phyloP scores from a whole-genome alignment of 768 basidiomycete genomes.

The Naganishia onofrii region DNA sequence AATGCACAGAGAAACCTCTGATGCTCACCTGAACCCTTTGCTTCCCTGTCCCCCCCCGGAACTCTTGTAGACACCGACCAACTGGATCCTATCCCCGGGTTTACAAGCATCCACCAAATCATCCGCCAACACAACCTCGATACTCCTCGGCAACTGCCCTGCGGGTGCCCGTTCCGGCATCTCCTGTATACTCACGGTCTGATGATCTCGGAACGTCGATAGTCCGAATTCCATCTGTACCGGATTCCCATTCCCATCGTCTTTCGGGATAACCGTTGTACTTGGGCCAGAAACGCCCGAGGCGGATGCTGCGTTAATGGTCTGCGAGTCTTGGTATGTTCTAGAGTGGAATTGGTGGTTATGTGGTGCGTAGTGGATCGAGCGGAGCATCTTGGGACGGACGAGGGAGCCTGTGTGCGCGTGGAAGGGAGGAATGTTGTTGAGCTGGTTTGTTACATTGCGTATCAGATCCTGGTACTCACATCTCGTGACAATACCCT shows the following conservation, averaged over 20 bases:
- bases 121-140: constrained; percentile 92
- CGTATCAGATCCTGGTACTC: constrained; percentile 30
- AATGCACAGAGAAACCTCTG: constrained; percentile 15
- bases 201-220: constrained; percentile 90
- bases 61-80: constrained; percentile 92
- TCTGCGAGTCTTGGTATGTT: constrained; percentile 82
- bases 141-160: constrained; percentile 91
- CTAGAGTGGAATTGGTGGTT: constrained; percentile 79
- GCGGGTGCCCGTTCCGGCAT: constrained; percentile 99
- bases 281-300: constrained; percentile 30
- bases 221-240: constrained; percentile 89
- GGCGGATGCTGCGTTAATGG: constrained; percentile 72
- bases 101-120: constrained; percentile 97
- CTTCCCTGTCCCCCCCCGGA: constrained; percentile 78
- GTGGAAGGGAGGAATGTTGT: neutral
- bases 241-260: constrained; percentile 81
- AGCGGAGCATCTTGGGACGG: constrained; percentile 96
- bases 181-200: constrained; percentile 96
- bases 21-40: constrained; percentile 84
- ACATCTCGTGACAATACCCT: constrained; percentile 97
- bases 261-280: constrained; percentile 70
- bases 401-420: constrained; percentile 72
- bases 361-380: constrained; percentile 90
- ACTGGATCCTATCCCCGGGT: constrained; percentile 93
- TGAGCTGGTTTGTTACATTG: neutral